phyloP scores from a whole-genome alignment of 1,284 basidiomycete species.

The Chondrostereum purpureum region DNA sequence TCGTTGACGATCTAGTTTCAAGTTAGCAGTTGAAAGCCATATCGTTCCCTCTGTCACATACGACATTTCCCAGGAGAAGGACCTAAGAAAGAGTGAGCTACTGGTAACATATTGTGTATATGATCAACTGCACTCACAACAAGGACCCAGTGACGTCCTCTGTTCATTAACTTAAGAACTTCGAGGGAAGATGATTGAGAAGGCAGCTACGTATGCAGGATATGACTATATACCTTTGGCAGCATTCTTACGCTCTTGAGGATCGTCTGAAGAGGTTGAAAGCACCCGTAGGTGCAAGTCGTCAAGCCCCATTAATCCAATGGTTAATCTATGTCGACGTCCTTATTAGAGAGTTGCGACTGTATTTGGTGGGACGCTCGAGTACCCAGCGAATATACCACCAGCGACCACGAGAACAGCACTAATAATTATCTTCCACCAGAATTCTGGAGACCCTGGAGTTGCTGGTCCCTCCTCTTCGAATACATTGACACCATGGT shows the following conservation, averaged over 20 bases:
- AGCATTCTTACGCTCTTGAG: constrained; percentile 60
- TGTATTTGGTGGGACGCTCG: neutral
- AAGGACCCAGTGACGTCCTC: constrained; percentile 11
- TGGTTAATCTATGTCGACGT: constrained; percentile 53
- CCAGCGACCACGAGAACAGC: constrained; percentile 65
- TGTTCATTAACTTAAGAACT: constrained; percentile 9
- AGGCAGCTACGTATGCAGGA: neutral
- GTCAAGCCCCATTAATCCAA: constrained; percentile 95
- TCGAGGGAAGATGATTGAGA: neutral
- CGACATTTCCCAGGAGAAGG: constrained; percentile 13
- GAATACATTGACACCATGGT: neutral
- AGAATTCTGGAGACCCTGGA: constrained; percentile 36
- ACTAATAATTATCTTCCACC: constrained; percentile 63
- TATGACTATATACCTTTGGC: constrained; percentile 46
- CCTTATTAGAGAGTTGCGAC: neutral
- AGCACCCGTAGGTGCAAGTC: constrained; percentile 87
- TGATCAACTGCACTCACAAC: constrained; percentile 24
- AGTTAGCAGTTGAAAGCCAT: neutral
- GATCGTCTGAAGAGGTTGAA: constrained; percentile 73
- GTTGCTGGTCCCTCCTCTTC: neutral
- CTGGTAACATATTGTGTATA: neutral
- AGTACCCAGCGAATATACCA: constrained; percentile 82
- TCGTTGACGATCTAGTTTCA: constrained; percentile 15
- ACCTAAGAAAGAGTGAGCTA: constrained; percentile 38
- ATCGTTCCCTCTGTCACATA: constrained; percentile 2